Evolutionary conservation across 2,329 filamentous ascomycete species (phyloP), one percentile per base, ranked within the genome.

Genomic region (Rugonectria rugulosa): DNA sequence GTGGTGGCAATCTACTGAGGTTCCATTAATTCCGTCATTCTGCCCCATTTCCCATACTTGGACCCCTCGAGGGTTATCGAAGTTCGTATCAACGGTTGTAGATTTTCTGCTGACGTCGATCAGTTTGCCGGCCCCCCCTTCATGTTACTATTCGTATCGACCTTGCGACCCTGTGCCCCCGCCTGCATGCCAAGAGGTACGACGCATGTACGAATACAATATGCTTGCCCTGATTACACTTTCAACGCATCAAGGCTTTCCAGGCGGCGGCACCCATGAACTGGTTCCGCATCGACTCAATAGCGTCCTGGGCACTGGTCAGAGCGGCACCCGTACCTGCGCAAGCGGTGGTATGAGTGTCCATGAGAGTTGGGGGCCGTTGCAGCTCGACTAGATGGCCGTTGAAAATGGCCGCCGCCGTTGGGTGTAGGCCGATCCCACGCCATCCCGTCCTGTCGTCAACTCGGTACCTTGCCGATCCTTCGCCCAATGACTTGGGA

Each of bases 251-350:
- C 21, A 48, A 31, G 38, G 19, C 37, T 23, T 31, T 40, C 27
- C 38, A 17, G 47, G 47, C 47, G 42, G 24, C 24, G 3, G 21
- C 11, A 10, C 20, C 29, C 20, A 29, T n/a, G 19, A 53, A 38
- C 26, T 38, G 41, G 46, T 38, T 38, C 46, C 40, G 53, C 49
- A 53, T 14, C 42, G 42, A 53, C 44, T 60, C 53, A 53, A 61
- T 61, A 56, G 41, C 53, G 29, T 57, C 37, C 47, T 51, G 60
- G 53, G 60, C 54, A 57, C 41, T 56, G 53, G 24, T 49, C 51
- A 57, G 49, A 50, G 48, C 51, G 50, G 60, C 60, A 60, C 53
- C 64, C 57, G 62, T 65, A 66, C 57, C 63, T 67, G 56, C 61
- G 64, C 52, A 61, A 57, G 55, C 53, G 60, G 60, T 64, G 56